phyloP scores from a whole-genome alignment of 2,329 filamentous ascomycete genomes.

The Sarocladium strictum region DNA sequence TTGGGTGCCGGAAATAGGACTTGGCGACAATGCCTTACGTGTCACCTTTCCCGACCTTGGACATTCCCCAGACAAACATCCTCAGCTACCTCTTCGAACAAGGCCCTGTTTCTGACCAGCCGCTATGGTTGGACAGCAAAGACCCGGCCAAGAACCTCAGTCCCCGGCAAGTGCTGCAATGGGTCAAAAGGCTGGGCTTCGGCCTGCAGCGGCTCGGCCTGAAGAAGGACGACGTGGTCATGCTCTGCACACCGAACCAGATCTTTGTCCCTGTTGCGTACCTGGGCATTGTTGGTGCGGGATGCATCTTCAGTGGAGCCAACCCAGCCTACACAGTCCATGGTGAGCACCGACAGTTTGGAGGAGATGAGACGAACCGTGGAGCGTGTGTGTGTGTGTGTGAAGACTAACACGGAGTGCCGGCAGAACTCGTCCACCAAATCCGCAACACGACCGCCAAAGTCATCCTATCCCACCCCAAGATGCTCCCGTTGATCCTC shows the following conservation, averaged over 20 bases:
- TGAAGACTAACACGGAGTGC: constrained; percentile 7
- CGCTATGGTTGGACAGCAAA: constrained; percentile 48
- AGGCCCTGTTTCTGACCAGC: constrained; percentile 30
- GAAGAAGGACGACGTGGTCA: constrained; percentile 42
- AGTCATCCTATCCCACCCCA: constrained; percentile 42
- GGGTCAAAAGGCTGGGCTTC: constrained; percentile 44
- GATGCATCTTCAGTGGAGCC: constrained; percentile 47
- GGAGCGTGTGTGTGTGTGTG: not conserved
- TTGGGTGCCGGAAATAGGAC: not conserved
- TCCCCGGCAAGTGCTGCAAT: constrained; percentile 39
- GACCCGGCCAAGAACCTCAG: constrained; percentile 38
- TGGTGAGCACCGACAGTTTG: too few species aligned
- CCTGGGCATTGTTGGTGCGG: constrained; percentile 45
- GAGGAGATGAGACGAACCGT: too few species aligned
- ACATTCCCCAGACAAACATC: constrained; percentile 40
- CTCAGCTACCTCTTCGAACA: constrained; percentile 29
- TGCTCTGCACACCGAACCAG: constrained; percentile 49
- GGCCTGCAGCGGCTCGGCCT: constrained; percentile 42
- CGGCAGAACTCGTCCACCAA: constrained; percentile 43
- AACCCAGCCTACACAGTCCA: constrained; percentile 45
- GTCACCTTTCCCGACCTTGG: constrained; percentile 34
- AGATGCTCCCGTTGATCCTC: constrained; percentile 35
- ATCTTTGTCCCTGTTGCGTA: constrained; percentile 50
- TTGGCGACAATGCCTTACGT: constrained; percentile 31
- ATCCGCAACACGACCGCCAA: constrained; percentile 45